Evolutionary conservation across 305 asterid species (phyloP).

Genomic region (Fraxinus floribunda): DNA sequence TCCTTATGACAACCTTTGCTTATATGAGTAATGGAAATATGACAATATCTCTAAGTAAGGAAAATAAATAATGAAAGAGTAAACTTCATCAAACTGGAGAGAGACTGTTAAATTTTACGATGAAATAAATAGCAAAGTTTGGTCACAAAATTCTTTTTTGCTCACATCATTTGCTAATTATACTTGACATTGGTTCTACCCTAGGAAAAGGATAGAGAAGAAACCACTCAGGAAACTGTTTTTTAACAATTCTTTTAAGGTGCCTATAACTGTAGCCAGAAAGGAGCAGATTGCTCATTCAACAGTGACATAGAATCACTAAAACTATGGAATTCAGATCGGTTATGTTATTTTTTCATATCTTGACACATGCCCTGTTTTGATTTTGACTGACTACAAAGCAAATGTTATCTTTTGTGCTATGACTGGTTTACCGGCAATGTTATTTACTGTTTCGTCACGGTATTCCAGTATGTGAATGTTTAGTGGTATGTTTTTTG

Average conservation of each 20-base stretch:
- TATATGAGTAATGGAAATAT: neutral
- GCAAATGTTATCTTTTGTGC: neutral
- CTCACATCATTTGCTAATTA: neutral
- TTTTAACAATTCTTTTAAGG: neutral
- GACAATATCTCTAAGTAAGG: neutral
- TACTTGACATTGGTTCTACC: neutral
- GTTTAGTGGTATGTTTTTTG: neutral
- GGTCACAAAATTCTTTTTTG: neutral
- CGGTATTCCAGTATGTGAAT: neutral
- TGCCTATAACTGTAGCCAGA: neutral
- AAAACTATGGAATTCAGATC: neutral
- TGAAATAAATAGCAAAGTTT: neutral
- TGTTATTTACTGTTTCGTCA: neutral
- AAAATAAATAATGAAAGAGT: neutral
- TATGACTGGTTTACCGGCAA: neutral
- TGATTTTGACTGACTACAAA: neutral
- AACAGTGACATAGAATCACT: neutral
- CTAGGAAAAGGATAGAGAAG: neutral
- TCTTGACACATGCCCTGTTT: neutral
- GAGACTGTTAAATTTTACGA: neutral
- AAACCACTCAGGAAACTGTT: neutral
- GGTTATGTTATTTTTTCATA: neutral
- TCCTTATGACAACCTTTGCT: neutral
- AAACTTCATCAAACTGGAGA: neutral
- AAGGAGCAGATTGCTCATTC: neutral